phyloP scores from a whole-genome alignment of 352 stramenopile genomes.

The Aphanomyces stellatus region DNA sequence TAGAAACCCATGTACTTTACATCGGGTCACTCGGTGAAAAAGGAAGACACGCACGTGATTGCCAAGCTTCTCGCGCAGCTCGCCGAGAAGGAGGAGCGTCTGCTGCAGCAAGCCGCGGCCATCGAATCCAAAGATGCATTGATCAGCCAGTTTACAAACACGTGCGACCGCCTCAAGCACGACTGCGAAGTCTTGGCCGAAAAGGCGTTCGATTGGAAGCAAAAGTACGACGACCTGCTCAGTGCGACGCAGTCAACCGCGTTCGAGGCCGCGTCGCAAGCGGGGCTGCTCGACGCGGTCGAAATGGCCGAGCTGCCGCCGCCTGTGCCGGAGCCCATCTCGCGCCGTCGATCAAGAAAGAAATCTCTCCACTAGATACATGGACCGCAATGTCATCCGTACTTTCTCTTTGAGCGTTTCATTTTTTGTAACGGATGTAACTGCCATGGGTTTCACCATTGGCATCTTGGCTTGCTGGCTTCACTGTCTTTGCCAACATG shows the following conservation, averaged over 20 bases:
- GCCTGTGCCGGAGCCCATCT: too few relatives aligned
- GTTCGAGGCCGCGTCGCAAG: too few relatives aligned
- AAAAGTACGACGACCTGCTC: slow-evolving; percentile 4
- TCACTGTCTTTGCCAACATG: too few relatives aligned
- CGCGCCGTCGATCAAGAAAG: too few relatives aligned
- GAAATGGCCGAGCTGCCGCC: too few relatives aligned
- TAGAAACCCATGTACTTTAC: slow-evolving; percentile 10
- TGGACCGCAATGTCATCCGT: too few relatives aligned
- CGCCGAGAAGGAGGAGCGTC: background rate
- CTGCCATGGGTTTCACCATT: too few relatives aligned
- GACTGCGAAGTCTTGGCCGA: slow-evolving; percentile 15
- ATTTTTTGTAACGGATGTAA: too few relatives aligned
- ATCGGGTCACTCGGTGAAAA: background rate
- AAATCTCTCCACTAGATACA: too few relatives aligned
- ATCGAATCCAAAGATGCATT: slow-evolving; percentile 5
- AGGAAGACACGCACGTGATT: slow-evolving; percentile 7
- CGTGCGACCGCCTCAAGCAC: background rate
- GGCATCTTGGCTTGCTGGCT: too few relatives aligned
- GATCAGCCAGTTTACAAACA: background rate
- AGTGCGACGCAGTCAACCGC: background rate
- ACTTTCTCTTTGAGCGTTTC: too few relatives aligned
- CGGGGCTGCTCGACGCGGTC: background rate
- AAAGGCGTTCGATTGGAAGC: slow-evolving; percentile 16
- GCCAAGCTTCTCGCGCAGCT: slow-evolving; percentile 2
- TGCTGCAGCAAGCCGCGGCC: background rate